Base-by-base conservation (phyloP, 2,329 filamentous ascomycete species). In the Aureobasidium lini region DNA sequence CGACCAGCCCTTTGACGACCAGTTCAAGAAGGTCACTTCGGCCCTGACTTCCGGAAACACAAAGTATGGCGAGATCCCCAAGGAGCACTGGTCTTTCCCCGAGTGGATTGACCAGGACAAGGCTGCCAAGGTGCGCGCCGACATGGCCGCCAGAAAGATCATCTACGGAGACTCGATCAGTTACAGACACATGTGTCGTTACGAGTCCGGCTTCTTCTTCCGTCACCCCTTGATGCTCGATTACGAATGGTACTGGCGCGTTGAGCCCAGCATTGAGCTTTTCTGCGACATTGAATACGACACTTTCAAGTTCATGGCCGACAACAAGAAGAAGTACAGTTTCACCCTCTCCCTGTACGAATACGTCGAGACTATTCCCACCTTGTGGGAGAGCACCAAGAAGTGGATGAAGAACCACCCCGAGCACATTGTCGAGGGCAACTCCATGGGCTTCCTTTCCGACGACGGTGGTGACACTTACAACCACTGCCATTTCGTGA, bases 161-260 rank as follows among this genome's bases (percentile, higher is more conserved):
- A 99, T 99, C 75, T 99, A 99, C 72, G 94, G 94, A 62, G 94
- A 97, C 75, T 96, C 91, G 10, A 78, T 95, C 76, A 95, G 90
- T 77, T 99, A 99, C 79, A 86, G 94, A 64, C 95, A 99, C 80
- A 99, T 99, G 94, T 99, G 94, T 77, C 90, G 94, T 64, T 99
- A 96, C 72, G 94, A 99, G 76, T 97, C 93, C 7, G 94, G 94
- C 40, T 99, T 99, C 82, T 99, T 99, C 82, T 99, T 97, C 84
- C 90, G 88, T 62, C 94, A 99, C 73, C 83, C 85, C 32, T 78
- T 96, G 66, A 92, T 99, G 89, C 77, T 89, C 73, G 91, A 97
- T 73, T 99, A 95, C 76, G 94, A 99, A 72, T 99, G 90, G 84
- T 99, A 99, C 83, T 99, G 94, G 94, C 90, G 95, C 66, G 94